These are phyloP conservation scores for Nemania abortiva DNA, from an alignment of 2,329 filamentous ascomycete genomes.

Conservation along the genomic window DNA sequence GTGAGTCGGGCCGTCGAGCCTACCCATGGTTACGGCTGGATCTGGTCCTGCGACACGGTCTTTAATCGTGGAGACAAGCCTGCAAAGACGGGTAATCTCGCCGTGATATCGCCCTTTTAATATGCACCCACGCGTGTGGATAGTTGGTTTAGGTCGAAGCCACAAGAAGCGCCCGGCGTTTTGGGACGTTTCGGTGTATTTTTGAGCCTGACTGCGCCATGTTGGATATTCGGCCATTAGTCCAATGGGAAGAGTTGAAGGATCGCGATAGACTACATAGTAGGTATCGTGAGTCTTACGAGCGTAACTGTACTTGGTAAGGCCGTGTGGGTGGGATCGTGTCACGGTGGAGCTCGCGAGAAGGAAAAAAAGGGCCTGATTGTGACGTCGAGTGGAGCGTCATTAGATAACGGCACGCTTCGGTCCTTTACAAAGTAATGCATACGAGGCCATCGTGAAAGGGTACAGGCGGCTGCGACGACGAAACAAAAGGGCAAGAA, in stretches of 20 bases:
- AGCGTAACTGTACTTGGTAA: constrained; percentile 15
- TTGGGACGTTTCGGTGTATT: no score
- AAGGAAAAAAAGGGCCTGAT: constrained; percentile 13
- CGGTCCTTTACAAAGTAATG: constrained; percentile 34
- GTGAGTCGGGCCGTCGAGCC: constrained; percentile 35
- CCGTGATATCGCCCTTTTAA: constrained; percentile 20
- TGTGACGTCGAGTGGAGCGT: constrained; percentile 28
- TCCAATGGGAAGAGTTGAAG: not conserved
- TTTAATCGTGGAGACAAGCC: not conserved
- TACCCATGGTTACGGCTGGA: constrained; percentile 20
- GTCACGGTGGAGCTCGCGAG: constrained; percentile 19
- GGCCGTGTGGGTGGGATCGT: constrained; percentile 25
- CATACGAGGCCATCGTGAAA: constrained; percentile 20
- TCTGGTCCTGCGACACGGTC: constrained; percentile 5
- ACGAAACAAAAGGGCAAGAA: constrained; percentile 1
- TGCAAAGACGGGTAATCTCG: constrained; percentile 20
- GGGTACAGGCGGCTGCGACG: not conserved
- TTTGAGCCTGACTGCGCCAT: constrained; percentile 9
- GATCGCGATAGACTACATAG: not conserved
- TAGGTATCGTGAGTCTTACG: constrained; percentile 19
- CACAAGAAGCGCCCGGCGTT: constrained; percentile 1
- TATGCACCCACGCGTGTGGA: not conserved
- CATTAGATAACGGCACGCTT: constrained; percentile 20
- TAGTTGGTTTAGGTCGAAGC: not conserved
- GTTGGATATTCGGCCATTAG: not conserved